Evolutionary conservation across 2,329 filamentous ascomycete genomes (phyloP).

Genomic region (Sporothrix protearum): DNA sequence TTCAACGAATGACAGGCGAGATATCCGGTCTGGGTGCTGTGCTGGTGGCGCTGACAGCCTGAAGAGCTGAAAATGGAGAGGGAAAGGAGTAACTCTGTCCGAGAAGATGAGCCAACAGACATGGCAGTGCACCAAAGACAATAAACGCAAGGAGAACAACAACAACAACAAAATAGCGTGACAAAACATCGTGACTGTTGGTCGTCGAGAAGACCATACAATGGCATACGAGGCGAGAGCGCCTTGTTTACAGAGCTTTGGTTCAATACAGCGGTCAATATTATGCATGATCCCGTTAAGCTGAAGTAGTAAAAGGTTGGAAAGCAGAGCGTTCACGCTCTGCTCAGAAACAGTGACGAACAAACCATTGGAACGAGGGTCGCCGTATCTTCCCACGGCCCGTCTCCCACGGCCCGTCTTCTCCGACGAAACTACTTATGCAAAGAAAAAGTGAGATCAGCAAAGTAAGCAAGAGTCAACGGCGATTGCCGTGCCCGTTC

Average conservation of each 20-base stretch:
- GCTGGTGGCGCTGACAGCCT: slow-evolving; percentile 5
- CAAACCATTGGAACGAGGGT: neutral
- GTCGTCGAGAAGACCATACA: neutral
- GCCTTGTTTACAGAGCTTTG: neutral
- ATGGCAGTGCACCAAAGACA: neutral
- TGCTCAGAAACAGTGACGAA: neutral
- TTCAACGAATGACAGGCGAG: neutral
- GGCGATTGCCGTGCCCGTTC: neutral
- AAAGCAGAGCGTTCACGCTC: neutral
- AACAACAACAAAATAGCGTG: neutral
- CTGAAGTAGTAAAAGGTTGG: neutral
- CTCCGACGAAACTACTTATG: neutral
- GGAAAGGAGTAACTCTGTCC: too few species aligned
- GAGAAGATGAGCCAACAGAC: neutral
- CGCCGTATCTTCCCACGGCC: neutral
- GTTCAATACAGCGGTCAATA: neutral
- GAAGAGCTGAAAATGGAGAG: neutral
- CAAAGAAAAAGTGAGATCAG: neutral
- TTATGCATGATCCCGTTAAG: slow-evolving; percentile 2
- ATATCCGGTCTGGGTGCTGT: neutral
- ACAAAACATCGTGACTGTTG: neutral
- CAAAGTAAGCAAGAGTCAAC: neutral
- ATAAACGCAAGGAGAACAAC: neutral
- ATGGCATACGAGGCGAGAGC: neutral
- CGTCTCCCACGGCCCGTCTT: neutral